Evolutionary conservation across 2,329 filamentous ascomycete species (phyloP), one percentile per base, ranked within the genome.

Genomic region (Fusarium brevicatenulatum): DNA sequence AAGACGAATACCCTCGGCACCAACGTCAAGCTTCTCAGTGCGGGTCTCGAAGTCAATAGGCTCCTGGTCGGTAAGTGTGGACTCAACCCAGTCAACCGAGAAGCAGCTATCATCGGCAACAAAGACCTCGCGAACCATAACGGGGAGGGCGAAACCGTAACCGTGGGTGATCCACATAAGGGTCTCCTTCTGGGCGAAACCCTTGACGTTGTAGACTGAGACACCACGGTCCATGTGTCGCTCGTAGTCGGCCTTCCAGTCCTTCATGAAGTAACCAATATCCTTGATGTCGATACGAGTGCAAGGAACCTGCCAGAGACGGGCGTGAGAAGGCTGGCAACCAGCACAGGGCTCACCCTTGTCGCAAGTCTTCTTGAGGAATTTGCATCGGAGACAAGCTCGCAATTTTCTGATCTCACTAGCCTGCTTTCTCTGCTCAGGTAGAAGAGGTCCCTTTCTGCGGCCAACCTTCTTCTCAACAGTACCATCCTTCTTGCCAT

Each of bases 241-340:
- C 84, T 97, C 95, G 78, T 96, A 97, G 82, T 98, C 95, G 49
- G 95, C 95, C 85, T 95, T 97, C 95, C 95, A 98, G 83, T 98
- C 95, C 87, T 98, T 98, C 93, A 98, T 96, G 87, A 98, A 98
- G 83, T 97, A 97, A 47, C 91, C 93, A 78, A 98, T 97, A 79
- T 98, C 95, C 88, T 97, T 98, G 87, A 98, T 98, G 82, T 98
- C 95, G 79, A 98, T 97, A 70, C 95, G 93, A 44, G 95, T 98
- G 87, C 95, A 98, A 69, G 95, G 95, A 49, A 98, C 95, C 84
- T 98, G 95, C 95, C 95, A 98, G 58, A 98, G 88, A 73, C 95
- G 92, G 72, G 95, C 95, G 82, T 98, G 95, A 25, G 95, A 97
- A 56, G 95, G 95, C 85, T 97, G 93, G 86, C 95, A 98, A 53